Base-by-base conservation (phyloP, 257 asterid species). In the Thymus quinquecostatus region DNA sequence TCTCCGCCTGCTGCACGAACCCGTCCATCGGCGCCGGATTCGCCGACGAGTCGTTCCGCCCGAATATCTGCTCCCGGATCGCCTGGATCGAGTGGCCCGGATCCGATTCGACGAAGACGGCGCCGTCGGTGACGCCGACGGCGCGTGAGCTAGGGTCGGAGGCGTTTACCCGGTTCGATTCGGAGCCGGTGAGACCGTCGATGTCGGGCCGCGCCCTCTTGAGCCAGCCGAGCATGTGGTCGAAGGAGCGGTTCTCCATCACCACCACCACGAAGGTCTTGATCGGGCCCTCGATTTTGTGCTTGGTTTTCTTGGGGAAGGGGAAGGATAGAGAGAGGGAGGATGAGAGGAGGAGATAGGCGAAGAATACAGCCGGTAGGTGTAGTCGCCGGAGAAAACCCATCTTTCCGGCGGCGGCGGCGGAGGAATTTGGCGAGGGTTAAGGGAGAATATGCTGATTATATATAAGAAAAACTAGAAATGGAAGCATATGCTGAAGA, bases 71-170 rank as follows among this genome's bases (percentile, higher is more conserved):
- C 47, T 91, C 98, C 8, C 92, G 82, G 32, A 93, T 93, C 11
- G 98, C 98, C 73, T 93, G 97, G 32, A 93, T 93, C 0, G 98
- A 93, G 83, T 93, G 98, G 5, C 98, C 98, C 60, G 98, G 98
- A 74, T 93, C 97, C 48, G 96, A 87, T 70, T 79, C 94, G 10
- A 93, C 62, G 75, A 87, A 93, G 48, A 79, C 74, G n/a, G 98
- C 96, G 27, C 77, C 79, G 58, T 91, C 87, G 40, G 92, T 65
- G 40, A 91, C 96, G 76, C 27, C 12, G 3, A 82, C 71, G 47
- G 90, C 72, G 0, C 55, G 76, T 10, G 98, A 91, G 10, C 32
- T 51, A 21, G 89, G 88, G 88, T 91, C 92, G 53, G 92, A 89
- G 6, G 96, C 83, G 89, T 89, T 89, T 71, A 86, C 73, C 63